Evolutionary conservation across 495 filamentous ascomycete species (phyloP).

Genomic region (Neurospora sp.): DNA sequence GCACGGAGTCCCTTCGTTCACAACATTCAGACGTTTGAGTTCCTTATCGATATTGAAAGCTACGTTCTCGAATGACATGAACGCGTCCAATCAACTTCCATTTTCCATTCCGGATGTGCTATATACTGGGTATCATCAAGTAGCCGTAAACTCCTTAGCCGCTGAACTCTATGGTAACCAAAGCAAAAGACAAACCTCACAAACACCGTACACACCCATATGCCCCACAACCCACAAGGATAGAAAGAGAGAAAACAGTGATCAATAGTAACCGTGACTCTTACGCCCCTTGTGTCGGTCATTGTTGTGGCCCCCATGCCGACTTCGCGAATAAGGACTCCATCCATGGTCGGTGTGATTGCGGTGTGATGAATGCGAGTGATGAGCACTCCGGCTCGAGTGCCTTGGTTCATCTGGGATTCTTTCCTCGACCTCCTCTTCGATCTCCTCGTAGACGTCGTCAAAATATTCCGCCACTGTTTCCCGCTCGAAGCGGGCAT

Average conservation of each 20-base stretch:
- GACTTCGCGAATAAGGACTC: slow-evolving; percentile 13
- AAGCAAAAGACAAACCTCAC: neutral
- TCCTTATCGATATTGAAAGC: neutral
- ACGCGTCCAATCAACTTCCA: neutral
- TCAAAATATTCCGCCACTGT: slow-evolving; percentile 58
- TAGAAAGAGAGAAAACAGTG: neutral
- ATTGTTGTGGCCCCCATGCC: slow-evolving; percentile 10
- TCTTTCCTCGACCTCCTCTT: slow-evolving; percentile 51
- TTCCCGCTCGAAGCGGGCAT: slow-evolving; percentile 60
- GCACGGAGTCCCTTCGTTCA: neutral
- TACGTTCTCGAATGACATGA: neutral
- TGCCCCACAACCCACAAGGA: neutral
- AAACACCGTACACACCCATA: neutral
- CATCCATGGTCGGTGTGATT: slow-evolving; percentile 15
- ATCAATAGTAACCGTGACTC: slow-evolving; percentile 9
- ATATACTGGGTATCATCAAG: neutral
- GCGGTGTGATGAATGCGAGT: slow-evolving; percentile 4
- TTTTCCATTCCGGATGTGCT: neutral
- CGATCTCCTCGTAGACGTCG: slow-evolving; percentile 69
- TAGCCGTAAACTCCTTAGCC: neutral
- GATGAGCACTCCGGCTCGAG: slow-evolving; percentile 8
- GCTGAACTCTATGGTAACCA: neutral
- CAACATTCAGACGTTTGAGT: neutral
- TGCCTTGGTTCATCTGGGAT: slow-evolving; percentile 27
- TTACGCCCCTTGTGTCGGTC: slow-evolving; percentile 16